Base-by-base conservation (phyloP, 176 grass and related monocot genomes). In the Aegilops bicornis region DNA sequence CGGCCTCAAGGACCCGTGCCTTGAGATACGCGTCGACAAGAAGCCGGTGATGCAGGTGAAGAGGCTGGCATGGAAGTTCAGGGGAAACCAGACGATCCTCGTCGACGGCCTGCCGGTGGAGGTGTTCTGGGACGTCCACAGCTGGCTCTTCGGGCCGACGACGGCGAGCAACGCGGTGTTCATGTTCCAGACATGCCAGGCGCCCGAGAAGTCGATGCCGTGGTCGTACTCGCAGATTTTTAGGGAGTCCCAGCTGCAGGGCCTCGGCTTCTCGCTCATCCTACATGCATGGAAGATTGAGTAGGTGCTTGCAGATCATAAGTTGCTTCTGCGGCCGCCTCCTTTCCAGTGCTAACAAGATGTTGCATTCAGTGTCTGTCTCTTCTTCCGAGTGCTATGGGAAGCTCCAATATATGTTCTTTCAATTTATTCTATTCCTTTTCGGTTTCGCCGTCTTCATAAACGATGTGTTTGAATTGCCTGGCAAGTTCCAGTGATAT, bases 81-180 rank as follows among this genome's bases (percentile, higher is more conserved):
- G 90, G 72, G 89, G 92, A 15, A 94, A 94, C 69, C 92, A 90
- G 78, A 91, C 92, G 20, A 94, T 94, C n/a, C 87, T 94, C 15
- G 92, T 94, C 6, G 92, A 94, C 37, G 90, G 89, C 66, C 77
- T 92, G 72, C 92, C 87, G 20, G 90, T 94, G 39, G 89, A 92
- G 84, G 89, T 94, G 36, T 92, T 94, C 52, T 94, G 92, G 92
- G 89, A 94, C 56, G 89, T 92, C 33, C 92, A 92, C 79, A 94
- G 85, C 42, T 94, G 92, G 92, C 87, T 94, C 42, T 92, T 94
- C 63, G 90, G 90, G 31, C 85, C 87, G 2, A 68, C 82, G 1
- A 68, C 82, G 1, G 25, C 76, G 1, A 89, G 89, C 78, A 92
- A 87, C 50, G 89, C 92, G 0, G 87, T 89, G 32, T 94, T 92